A percentile compares a stretch with the other conserved stretches of the same genome.
Evolutionary conservation across 2,329 filamentous ascomycete genomes (phyloP).

Genomic region (Cladosporium oxysporum): DNA sequence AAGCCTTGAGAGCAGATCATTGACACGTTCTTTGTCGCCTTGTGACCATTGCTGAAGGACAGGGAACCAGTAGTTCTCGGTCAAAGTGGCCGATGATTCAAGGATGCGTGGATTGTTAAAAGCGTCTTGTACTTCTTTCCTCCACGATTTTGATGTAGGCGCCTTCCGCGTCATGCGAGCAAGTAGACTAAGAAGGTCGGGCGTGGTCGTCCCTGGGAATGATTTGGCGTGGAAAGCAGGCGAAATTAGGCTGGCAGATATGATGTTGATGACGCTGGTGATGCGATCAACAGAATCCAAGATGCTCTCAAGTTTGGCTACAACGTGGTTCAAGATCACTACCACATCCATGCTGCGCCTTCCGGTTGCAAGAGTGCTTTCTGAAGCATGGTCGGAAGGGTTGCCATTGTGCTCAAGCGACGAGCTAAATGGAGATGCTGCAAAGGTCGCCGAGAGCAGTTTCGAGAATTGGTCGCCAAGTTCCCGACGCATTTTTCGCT

Average conservation of each 20-base stretch:
- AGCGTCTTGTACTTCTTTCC: slow-evolving; percentile 85
- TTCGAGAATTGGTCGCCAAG: slow-evolving; percentile 88
- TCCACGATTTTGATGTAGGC: slow-evolving; percentile 85
- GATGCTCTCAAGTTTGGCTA: slow-evolving; percentile 79
- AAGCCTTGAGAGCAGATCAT: slow-evolving; percentile 76
- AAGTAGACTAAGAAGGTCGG: slow-evolving; percentile 69
- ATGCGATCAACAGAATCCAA: slow-evolving; percentile 85
- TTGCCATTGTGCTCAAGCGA: slow-evolving; percentile 26
- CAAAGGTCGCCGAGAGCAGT: slow-evolving; percentile 90
- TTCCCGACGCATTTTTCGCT: slow-evolving; percentile 86
- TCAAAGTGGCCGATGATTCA: slow-evolving; percentile 63
- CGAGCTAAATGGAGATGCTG: slow-evolving; percentile 48
- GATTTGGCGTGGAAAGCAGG: slow-evolving; percentile 80
- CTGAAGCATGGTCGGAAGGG: background rate
- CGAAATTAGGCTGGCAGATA: slow-evolving; percentile 79
- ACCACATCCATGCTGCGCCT: slow-evolving; percentile 62
- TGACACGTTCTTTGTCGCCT: slow-evolving; percentile 83
- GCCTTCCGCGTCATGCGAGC: slow-evolving; percentile 75
- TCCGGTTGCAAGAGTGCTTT: slow-evolving; percentile 10
- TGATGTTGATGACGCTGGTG: slow-evolving; percentile 71
- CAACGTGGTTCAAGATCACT: slow-evolving; percentile 73
- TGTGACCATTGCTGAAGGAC: slow-evolving; percentile 81
- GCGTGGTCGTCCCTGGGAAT: slow-evolving; percentile 82
- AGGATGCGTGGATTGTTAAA: slow-evolving; percentile 92
- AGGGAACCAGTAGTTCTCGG: slow-evolving; percentile 76